A percentile compares a stretch with the other conserved stretches of the same genome.
These are phyloP conservation scores for Puccinia novopanici DNA, from an alignment of 1,284 basidiomycete species.

Conservation along the genomic window DNA sequence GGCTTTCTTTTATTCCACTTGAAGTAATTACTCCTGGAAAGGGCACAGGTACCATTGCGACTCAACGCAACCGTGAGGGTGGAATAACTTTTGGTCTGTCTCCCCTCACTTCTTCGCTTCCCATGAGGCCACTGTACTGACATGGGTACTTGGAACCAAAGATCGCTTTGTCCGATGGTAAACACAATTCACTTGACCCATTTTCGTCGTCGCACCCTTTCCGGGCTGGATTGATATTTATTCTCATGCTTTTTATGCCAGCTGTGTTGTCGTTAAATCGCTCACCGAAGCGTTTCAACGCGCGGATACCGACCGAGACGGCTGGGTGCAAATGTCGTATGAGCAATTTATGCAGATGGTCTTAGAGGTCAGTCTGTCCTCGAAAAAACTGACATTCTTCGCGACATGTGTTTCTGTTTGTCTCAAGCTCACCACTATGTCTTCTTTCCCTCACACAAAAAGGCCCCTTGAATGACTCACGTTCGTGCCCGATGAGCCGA, in stretches of 20 bases:
- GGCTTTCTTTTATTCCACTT: not conserved
- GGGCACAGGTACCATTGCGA: constrained; percentile 30
- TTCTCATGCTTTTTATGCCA: not conserved
- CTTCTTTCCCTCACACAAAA: not conserved
- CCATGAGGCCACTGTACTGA: not conserved
- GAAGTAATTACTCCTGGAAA: constrained; percentile 16
- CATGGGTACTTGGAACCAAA: not conserved
- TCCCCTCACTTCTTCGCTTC: not conserved
- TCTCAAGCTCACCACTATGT: not conserved
- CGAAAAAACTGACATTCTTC: not conserved
- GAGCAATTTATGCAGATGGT: constrained; percentile 44
- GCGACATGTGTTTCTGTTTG: not conserved
- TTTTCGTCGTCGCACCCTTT: not conserved
- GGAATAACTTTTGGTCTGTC: constrained; percentile 37
- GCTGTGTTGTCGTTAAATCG: constrained; percentile 76
- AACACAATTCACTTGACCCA: not conserved
- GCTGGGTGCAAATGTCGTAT: constrained; percentile 45
- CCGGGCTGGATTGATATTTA: not conserved
- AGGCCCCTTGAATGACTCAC: too few species aligned
- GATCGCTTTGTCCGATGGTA: constrained; percentile 49
- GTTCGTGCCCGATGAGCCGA: too few species aligned
- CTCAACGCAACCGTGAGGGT: constrained; percentile 19
- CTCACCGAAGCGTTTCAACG: constrained; percentile 71
- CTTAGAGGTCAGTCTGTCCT: constrained; percentile 29
- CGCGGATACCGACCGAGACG: constrained; percentile 37